Evolutionary conservation across 352 stramenopile species (phyloP).

Genomic region (Thraustochytrium sp.): DNA sequence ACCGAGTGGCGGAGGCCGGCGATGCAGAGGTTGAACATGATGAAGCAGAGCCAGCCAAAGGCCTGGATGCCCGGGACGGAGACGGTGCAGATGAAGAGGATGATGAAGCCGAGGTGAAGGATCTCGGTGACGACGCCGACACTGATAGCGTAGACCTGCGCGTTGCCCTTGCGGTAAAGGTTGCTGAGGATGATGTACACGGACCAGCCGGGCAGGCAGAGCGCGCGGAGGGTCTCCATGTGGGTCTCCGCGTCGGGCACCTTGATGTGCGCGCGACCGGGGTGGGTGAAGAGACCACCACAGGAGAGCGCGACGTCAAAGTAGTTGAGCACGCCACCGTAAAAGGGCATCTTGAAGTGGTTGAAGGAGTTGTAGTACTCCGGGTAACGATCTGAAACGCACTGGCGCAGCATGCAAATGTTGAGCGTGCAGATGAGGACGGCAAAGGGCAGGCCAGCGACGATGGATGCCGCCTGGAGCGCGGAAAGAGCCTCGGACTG

Average conservation of each 20-base stretch:
- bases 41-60: slow-evolving; percentile 25
- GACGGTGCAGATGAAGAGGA: not conserved
- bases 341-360: slow-evolving; percentile 20
- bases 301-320: not conserved
- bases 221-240: not conserved
- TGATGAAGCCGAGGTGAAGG: not conserved
- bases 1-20: not conserved
- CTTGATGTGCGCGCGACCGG: not conserved
- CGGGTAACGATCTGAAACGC: not conserved
- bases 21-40: not conserved
- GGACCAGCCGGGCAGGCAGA: not conserved
- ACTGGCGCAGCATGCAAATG: not conserved
- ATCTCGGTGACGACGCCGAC: not conserved
- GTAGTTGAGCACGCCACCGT: slow-evolving; percentile 17
- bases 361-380: not conserved
- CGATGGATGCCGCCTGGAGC: slow-evolving; percentile 55
- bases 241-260: not conserved
- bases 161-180: not conserved
- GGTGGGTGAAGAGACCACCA: not conserved
- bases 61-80: not conserved
- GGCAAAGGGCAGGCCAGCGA: slow-evolving; percentile 54
- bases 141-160: not conserved
- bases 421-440: slow-evolving; percentile 31
- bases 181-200: not conserved
- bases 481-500: slow-evolving; percentile 45